phyloP scores from a whole-genome alignment of 2,329 filamentous ascomycete genomes.

The Elsinoe perseae region DNA sequence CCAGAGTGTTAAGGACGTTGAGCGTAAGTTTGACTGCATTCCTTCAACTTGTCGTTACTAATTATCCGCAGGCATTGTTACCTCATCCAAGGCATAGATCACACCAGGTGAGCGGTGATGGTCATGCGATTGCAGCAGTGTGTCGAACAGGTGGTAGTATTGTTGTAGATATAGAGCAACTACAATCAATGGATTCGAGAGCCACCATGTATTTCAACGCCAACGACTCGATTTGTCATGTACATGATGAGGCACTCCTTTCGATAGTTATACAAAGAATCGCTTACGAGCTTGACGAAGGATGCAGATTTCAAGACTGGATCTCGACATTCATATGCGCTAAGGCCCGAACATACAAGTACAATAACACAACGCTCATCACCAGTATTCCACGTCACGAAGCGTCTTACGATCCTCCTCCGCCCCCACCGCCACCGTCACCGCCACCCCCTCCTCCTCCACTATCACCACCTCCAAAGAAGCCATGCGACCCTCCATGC shows the following conservation, averaged over 20 bases:
- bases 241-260: no score
- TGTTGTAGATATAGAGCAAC: conserved; percentile 13
- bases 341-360: background rate
- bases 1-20: conserved; percentile 91
- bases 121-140: background rate
- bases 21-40: conserved; percentile 58
- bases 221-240: background rate
- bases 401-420: background rate
- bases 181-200: background rate
- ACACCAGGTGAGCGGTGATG: conserved; percentile 10
- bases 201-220: background rate
- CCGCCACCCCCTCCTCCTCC: background rate
- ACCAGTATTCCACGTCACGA: background rate
- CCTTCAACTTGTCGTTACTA: background rate
- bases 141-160: no score
- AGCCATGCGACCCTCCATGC: background rate
- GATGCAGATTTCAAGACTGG: no score
- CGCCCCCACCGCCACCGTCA: background rate
- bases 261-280: no score
- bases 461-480: background rate
- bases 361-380: background rate
- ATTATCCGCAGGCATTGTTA: conserved; percentile 2
- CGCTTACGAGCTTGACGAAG: no score
- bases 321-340: background rate
- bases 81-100: conserved; percentile 8